Percentiles rank a stretch among this genome's conserved stretches.
Conservation (phyloP, 305 asterid genomes). For the Fraxinus dipetala region DNA sequence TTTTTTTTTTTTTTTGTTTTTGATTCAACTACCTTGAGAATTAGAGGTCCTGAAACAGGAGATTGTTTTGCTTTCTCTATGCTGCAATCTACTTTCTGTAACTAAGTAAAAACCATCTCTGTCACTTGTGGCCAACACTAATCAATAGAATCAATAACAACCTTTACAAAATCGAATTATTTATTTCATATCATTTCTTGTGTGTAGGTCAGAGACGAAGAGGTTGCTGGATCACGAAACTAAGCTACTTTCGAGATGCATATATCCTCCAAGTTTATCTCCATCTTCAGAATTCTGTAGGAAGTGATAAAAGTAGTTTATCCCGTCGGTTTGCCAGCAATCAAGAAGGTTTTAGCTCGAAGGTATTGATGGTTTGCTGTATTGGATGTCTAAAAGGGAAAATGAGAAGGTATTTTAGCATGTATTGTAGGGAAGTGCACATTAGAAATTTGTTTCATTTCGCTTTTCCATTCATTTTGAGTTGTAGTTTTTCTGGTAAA, state of each 20-base stretch:
- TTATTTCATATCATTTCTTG: not conserved
- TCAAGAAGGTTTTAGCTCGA: not conserved
- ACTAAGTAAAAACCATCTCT: not conserved
- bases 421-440: not conserved
- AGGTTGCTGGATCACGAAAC: not conserved
- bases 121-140: not conserved
- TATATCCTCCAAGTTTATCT: not conserved
- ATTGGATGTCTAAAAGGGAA: not conserved
- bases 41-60: not conserved
- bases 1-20: no score
- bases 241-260: not conserved
- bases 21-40: not conserved
- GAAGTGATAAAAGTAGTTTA: not conserved
- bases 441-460: not conserved
- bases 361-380: not conserved
- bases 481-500: not conserved
- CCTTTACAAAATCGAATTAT: not conserved
- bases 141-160: not conserved
- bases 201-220: not conserved
- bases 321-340: not conserved
- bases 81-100: not conserved
- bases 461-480: not conserved
- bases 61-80: not conserved
- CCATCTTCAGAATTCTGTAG: not conserved
- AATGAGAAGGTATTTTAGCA: not conserved